phyloP scores from a whole-genome alignment of 805 yeast species.

The Alloascoidea africana region DNA sequence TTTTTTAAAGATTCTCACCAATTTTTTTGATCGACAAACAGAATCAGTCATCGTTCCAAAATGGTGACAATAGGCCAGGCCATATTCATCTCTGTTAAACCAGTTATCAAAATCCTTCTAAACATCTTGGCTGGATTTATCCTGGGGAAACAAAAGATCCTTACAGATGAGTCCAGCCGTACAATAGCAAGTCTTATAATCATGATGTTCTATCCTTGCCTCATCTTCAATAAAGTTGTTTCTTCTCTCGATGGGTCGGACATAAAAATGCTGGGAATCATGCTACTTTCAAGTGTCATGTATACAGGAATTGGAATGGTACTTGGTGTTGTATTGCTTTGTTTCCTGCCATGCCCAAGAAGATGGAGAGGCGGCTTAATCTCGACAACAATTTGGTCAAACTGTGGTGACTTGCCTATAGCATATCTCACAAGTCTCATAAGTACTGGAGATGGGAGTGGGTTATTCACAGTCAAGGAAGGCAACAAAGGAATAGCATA shows the following conservation, averaged over 20 bases:
- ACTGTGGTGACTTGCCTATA: slow-evolving; percentile 71
- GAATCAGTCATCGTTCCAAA: slow-evolving; percentile 3
- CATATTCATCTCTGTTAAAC: slow-evolving; percentile 69
- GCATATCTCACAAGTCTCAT: slow-evolving; percentile 56
- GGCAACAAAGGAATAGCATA: slow-evolving; percentile 73
- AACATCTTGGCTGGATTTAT: slow-evolving; percentile 53
- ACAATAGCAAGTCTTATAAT: slow-evolving; percentile 59
- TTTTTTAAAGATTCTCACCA: too few species aligned
- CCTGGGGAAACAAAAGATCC: slow-evolving; percentile 45
- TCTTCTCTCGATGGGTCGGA: slow-evolving; percentile 49
- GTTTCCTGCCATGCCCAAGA: slow-evolving; percentile 40
- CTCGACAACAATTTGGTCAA: slow-evolving; percentile 63
- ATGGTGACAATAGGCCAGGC: slow-evolving; percentile 36
- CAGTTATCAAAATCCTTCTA: slow-evolving; percentile 70
- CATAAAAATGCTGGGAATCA: slow-evolving; percentile 55
- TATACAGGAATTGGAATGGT: slow-evolving; percentile 30
- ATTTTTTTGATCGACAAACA: too few species aligned
- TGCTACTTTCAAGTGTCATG: slow-evolving; percentile 31
- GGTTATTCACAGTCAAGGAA: slow-evolving; percentile 36
- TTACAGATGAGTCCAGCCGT: slow-evolving; percentile 52
- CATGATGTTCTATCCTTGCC: slow-evolving; percentile 55
- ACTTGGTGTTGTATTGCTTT: slow-evolving; percentile 15
- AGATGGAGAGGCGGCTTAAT: slow-evolving; percentile 66
- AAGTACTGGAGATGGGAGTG: too few species aligned
- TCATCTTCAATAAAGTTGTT: slow-evolving; percentile 63